phyloP scores from a whole-genome alignment of 2,329 filamentous ascomycete species.

The Fusarium sublunatum region DNA sequence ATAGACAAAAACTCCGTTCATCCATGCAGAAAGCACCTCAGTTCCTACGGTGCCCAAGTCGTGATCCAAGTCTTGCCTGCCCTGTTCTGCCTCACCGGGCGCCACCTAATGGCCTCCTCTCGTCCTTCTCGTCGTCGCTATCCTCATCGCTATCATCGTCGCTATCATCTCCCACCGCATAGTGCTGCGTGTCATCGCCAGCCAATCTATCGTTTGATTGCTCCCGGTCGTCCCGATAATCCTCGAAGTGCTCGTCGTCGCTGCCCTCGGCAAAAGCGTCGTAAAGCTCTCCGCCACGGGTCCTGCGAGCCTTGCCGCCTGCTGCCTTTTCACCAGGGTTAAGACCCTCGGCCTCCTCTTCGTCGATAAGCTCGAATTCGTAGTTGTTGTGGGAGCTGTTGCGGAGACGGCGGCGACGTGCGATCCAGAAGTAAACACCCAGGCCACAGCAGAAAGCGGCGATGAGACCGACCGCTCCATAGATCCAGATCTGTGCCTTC shows the following conservation, averaged over 20 bases:
- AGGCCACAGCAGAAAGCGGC: constrained; percentile 83
- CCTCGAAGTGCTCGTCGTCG: constrained; percentile 69
- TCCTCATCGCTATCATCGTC: constrained; percentile 57
- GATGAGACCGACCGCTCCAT: constrained; percentile 85
- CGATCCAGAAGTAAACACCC: constrained; percentile 83
- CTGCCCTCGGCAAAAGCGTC: constrained; percentile 95
- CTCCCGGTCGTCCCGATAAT: constrained; percentile 58
- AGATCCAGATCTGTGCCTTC: constrained; percentile 93
- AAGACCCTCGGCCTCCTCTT: constrained; percentile 75
- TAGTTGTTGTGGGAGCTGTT: constrained; percentile 84
- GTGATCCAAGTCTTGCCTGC: constrained; percentile 4
- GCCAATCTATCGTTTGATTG: constrained; percentile 48
- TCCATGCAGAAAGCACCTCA: constrained; percentile 38
- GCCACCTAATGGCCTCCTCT: constrained; percentile 43
- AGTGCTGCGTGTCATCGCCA: constrained; percentile 56
- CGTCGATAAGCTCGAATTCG: constrained; percentile 92
- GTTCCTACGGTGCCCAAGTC: background rate
- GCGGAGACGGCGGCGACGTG: constrained; percentile 79
- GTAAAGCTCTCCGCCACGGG: constrained; percentile 88
- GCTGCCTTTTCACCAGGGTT: constrained; percentile 60
- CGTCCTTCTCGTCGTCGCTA: constrained; percentile 47
- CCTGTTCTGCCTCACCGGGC: constrained; percentile 21
- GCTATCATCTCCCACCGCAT: constrained; percentile 63
- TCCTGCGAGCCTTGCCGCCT: constrained; percentile 60
- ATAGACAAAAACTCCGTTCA: constrained; percentile 38